Evolutionary conservation across 495 filamentous ascomycete species (phyloP).

Genomic region (Penicillium malachiteum): DNA sequence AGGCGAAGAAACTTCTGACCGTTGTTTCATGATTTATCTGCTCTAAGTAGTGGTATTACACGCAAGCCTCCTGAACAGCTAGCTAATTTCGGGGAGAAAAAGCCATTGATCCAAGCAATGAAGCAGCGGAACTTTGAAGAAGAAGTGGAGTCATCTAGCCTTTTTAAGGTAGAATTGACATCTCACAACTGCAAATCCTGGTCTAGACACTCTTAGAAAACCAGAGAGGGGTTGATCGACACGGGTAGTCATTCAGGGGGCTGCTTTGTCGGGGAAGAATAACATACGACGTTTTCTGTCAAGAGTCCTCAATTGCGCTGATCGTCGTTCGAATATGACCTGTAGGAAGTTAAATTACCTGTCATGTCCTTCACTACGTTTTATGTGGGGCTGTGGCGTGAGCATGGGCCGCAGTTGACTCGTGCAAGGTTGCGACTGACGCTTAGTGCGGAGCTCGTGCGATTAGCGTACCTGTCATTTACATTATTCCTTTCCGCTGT

Average conservation of each 20-base stretch:
- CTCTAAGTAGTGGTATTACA: no score
- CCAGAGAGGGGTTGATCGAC: background rate
- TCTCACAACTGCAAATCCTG: background rate
- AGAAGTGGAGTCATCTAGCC: background rate
- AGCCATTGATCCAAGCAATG: no score
- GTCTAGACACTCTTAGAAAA: background rate
- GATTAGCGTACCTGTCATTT: background rate
- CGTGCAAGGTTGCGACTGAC: background rate
- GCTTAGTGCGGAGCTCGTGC: background rate
- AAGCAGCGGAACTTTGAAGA: no score
- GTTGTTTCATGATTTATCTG: no score
- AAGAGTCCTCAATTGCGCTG: background rate
- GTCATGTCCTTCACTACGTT: background rate
- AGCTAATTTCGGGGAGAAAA: no score
- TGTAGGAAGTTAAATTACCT: slow-evolving; percentile 1
- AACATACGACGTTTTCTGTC: background rate
- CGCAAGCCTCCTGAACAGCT: no score
- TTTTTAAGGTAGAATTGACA: background rate
- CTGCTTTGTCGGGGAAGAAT: background rate
- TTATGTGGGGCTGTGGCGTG: slow-evolving; percentile 1
- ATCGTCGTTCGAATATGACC: background rate
- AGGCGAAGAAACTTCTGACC: no score
- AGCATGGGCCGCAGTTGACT: background rate
- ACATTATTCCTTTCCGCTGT: background rate
- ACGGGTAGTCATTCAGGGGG: background rate